Evolutionary conservation across 495 filamentous ascomycete genomes (phyloP).

Genomic region (Chaetomium tenue): DNA sequence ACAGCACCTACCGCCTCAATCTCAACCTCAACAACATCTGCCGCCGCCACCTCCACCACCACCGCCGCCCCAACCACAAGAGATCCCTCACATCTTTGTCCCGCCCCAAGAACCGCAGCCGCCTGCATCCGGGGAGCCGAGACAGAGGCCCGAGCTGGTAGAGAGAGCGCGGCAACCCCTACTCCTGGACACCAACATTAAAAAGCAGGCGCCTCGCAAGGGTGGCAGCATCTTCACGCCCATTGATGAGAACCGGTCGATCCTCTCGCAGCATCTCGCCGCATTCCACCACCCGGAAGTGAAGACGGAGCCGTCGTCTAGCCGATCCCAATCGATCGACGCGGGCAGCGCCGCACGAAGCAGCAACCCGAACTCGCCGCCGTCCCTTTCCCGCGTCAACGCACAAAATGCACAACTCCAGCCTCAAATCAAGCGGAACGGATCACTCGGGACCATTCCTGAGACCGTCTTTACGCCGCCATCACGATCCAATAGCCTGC

Average conservation of each 20-base stretch:
- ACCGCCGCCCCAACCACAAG: slow-evolving; percentile 40
- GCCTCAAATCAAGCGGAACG: slow-evolving; percentile 46
- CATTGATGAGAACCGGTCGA: slow-evolving; percentile 87
- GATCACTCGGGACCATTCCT: slow-evolving; percentile 56
- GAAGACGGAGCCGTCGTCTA: slow-evolving; percentile 44
- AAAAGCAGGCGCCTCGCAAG: slow-evolving; percentile 70
- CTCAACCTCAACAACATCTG: slow-evolving; percentile 43
- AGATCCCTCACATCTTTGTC: slow-evolving; percentile 41
- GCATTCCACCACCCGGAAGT: slow-evolving; percentile 47
- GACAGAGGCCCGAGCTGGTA: slow-evolving; percentile 44
- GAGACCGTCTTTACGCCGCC: slow-evolving; percentile 62
- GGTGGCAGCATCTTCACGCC: slow-evolving; percentile 95
- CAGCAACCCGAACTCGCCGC: slow-evolving; percentile 48
- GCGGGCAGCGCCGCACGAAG: slow-evolving; percentile 52
- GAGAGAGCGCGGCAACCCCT: slow-evolving; percentile 41
- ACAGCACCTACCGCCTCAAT: slow-evolving; percentile 43
- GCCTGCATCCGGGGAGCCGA: slow-evolving; percentile 47
- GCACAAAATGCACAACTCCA: slow-evolving; percentile 43
- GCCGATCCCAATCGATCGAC: slow-evolving; percentile 64
- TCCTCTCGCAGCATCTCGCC: slow-evolving; percentile 83
- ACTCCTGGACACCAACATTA: slow-evolving; percentile 53
- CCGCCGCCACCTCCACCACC: slow-evolving; percentile 35
- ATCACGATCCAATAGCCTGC: slow-evolving; percentile 68
- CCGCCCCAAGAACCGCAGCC: slow-evolving; percentile 36
- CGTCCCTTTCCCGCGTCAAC: slow-evolving; percentile 49